phyloP scores from a whole-genome alignment of 768 basidiomycete genomes.

The Leccinum longicurvipes region DNA sequence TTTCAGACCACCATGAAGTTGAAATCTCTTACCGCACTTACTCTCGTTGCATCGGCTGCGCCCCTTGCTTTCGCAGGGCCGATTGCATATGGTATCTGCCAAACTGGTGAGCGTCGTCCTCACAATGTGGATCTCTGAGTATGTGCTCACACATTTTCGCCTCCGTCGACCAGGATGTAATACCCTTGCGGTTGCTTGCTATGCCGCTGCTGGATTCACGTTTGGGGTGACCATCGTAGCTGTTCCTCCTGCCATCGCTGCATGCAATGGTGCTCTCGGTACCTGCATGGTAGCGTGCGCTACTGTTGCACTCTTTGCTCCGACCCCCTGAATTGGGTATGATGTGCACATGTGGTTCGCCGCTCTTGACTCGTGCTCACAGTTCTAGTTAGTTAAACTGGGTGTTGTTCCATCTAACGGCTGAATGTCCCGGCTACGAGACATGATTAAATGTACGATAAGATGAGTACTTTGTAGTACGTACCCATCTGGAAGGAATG shows the following conservation, averaged over 20 bases:
- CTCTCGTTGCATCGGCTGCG: constrained; percentile 11
- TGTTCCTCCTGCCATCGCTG: constrained; percentile 20
- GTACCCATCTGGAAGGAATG: neutral
- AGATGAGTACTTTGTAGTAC: neutral
- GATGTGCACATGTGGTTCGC: neutral
- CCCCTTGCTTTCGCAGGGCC: constrained; percentile 18
- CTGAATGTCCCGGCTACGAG: neutral
- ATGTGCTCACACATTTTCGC: neutral
- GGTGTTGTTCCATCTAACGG: neutral
- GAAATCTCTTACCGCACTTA: constrained; percentile 16
- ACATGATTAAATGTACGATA: neutral
- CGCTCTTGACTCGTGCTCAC: neutral
- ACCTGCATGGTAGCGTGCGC: constrained; percentile 6
- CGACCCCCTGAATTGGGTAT: constrained; percentile 15
- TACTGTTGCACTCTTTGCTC: constrained; percentile 15
- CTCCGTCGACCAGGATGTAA: constrained; percentile 22
- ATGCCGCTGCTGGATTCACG: constrained; percentile 20
- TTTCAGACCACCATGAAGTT: constrained; percentile 22
- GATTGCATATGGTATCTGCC: constrained; percentile 22
- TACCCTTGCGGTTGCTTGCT: constrained; percentile 17
- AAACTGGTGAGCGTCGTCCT: constrained; percentile 16
- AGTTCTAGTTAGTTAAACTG: neutral
- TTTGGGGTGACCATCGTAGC: constrained; percentile 23
- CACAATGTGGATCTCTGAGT: neutral
- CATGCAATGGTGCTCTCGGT: constrained; percentile 23